Evolutionary conservation across 179 eudicot genomes (phyloP), one percentile per base, ranked within the genome.

Genomic region (Actinidia arguta): DNA sequence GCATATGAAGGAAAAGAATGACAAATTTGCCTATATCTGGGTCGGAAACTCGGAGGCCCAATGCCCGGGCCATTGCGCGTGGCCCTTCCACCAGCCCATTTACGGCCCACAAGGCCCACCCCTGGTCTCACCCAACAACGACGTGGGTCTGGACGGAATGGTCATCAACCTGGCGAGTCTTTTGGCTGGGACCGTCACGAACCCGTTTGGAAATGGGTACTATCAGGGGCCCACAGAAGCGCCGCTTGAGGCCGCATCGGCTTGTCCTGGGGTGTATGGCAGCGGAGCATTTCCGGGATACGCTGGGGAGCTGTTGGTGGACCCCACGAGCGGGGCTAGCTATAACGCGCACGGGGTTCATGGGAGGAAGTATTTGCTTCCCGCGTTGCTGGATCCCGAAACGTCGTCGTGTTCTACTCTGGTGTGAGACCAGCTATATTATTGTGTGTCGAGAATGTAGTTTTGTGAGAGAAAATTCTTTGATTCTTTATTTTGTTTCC

Each of bases 11-110:
- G 82, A 67, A 2, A 78, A 78, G 48, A 59, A 24, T 59, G 36
- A 74, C 75, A 79, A 44, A 63, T 64, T 22, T 14, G 81, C 80
- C 7, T 80, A 66, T 27, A 80, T 84, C 46, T 84, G 86, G 86
- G 86, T 84, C 5, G 86, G 86, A 0, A 84, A 84, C 77, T 84
- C 86, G 22, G 86, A 80, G 80, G 74, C 83, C 36, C 86, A 80
- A 25, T 84, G 86, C 55, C 86, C 86, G 31, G 86, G 86, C 0
- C 63, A 80, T 6, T 83, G 86, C n/a, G 86, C 86, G 0, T 83
- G 86, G 86, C 83, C 83, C 0, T 83, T 83, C 55, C 86, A 84
- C 76, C 86, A 84, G 18, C 86, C 86, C 9, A 83, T 83, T 12
- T 83, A 78, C 36, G 85, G 85, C 4, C 83, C 86, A 5, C 80